These are phyloP conservation scores for Colletotrichum chrysophilum DNA, from an alignment of 2,329 filamentous ascomycete species.

Conservation along the genomic window DNA sequence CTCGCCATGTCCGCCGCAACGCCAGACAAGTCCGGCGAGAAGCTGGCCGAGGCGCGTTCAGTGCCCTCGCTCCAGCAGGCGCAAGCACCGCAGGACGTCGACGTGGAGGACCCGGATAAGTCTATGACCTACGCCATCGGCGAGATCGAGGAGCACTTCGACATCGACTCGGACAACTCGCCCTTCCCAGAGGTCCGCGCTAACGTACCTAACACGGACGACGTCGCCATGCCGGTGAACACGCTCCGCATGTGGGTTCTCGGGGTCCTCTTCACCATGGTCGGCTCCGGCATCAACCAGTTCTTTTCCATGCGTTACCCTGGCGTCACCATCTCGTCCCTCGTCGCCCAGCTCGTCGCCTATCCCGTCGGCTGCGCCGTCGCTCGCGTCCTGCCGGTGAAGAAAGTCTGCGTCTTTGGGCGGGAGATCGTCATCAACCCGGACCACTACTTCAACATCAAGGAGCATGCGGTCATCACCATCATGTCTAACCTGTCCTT, in stretches of 20 bases:
- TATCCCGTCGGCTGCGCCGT: constrained; percentile 40
- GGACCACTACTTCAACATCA: constrained; percentile 52
- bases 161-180: constrained; percentile 30
- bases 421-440: constrained; percentile 48
- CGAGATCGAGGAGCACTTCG: constrained; percentile 9
- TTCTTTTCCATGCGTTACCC: constrained; percentile 43
- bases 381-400: constrained; percentile 36
- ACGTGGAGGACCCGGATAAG: constrained; percentile 1
- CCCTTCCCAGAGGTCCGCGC: constrained; percentile 42
- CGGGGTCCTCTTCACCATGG: constrained; percentile 35
- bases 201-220: constrained; percentile 45
- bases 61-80: neutral
- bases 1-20: neutral
- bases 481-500: constrained; percentile 58
- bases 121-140: constrained; percentile 11
- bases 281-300: constrained; percentile 38
- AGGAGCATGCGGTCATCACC: constrained; percentile 57
- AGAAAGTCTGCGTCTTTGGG: constrained; percentile 34
- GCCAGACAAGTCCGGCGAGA: neutral
- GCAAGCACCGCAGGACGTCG: neutral
- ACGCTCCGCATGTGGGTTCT: constrained; percentile 41
- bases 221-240: constrained; percentile 36
- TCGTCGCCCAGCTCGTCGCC: constrained; percentile 41
- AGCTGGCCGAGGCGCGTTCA: neutral
- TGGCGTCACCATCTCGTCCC: constrained; percentile 38